Evolutionary conservation across 768 basidiomycete species (phyloP).

Genomic region (Paxillus ammoniavirescens): DNA sequence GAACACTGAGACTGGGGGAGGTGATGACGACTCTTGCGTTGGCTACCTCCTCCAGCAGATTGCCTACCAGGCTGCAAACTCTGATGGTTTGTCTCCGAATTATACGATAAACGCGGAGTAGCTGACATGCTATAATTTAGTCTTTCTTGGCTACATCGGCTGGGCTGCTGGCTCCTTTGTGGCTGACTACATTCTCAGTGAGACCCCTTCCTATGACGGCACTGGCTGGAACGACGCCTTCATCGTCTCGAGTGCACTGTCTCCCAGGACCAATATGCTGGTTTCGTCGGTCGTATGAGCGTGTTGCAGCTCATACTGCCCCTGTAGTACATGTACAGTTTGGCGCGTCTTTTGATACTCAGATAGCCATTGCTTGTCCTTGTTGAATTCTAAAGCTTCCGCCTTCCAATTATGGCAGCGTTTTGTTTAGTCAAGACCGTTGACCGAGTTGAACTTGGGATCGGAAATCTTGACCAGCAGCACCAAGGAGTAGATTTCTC

Average conservation of each 20-base stretch:
- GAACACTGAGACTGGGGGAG: conserved; percentile 62
- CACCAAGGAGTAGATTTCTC: background rate
- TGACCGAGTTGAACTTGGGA: background rate
- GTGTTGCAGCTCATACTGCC: too few species aligned
- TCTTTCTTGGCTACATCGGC: conserved; percentile 52
- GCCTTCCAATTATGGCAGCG: conserved; percentile 6
- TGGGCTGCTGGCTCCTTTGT: conserved; percentile 63
- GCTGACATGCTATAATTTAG: conserved; percentile 19
- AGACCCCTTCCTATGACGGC: conserved; percentile 30
- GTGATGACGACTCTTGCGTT: conserved; percentile 47
- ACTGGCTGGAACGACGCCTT: conserved; percentile 34
- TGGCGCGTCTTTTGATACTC: too few species aligned
- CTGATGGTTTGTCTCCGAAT: conserved; percentile 39
- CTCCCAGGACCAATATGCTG: background rate
- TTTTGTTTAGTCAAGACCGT: too few species aligned
- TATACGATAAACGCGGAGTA: background rate
- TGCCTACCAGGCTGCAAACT: conserved; percentile 44
- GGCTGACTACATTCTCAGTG: conserved; percentile 32
- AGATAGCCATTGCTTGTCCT: conserved; percentile 7
- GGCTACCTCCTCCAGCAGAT: conserved; percentile 45
- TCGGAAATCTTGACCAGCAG: background rate
- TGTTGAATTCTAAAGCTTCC: conserved; percentile 19
- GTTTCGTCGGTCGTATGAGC: too few species aligned
- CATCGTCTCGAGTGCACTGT: conserved; percentile 6
- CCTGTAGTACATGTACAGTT: background rate